Conservation (phyloP, 495 filamentous ascomycete genomes). For the Filosporella fistucella region DNA sequence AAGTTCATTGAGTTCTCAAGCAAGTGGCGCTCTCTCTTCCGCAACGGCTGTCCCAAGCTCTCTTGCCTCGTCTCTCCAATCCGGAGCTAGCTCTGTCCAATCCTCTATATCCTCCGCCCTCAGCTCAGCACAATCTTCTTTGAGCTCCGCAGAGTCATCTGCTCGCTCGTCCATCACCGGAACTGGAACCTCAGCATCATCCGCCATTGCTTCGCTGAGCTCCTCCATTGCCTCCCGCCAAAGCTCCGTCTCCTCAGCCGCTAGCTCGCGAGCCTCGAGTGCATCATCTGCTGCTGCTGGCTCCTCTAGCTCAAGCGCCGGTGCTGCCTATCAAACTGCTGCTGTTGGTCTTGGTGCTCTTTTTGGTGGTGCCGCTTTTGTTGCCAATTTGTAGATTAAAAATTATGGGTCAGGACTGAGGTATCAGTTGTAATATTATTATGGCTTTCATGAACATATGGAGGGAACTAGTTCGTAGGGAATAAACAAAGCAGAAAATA, state of each 20-base stretch:
- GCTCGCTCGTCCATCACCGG: constrained; percentile 1
- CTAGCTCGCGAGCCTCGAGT: constrained; percentile 13
- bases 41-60: constrained; percentile 4
- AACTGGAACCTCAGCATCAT: not conserved
- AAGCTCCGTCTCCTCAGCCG: constrained; percentile 8
- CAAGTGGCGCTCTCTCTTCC: not conserved
- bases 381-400: constrained; percentile 22
- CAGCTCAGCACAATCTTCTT: not conserved
- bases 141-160: constrained; percentile 1
- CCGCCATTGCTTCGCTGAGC: constrained; percentile 24
- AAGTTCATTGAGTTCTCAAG: not conserved
- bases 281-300: constrained; percentile 11
- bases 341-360: constrained; percentile 33
- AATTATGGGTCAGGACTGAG: not conserved
- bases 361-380: constrained; percentile 30
- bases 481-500: too few relatives aligned
- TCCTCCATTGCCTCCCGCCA: constrained; percentile 4
- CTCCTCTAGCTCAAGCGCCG: constrained; percentile 7
- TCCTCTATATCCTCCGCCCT: constrained; percentile 17
- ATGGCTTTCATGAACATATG: too few relatives aligned
- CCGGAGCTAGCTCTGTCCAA: constrained; percentile 1
- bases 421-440: too few relatives aligned
- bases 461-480: too few relatives aligned
- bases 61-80: constrained; percentile 4
- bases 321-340: constrained; percentile 26